phyloP scores from a whole-genome alignment of 2,329 filamentous ascomycete species.

The Colletotrichum sp. region DNA sequence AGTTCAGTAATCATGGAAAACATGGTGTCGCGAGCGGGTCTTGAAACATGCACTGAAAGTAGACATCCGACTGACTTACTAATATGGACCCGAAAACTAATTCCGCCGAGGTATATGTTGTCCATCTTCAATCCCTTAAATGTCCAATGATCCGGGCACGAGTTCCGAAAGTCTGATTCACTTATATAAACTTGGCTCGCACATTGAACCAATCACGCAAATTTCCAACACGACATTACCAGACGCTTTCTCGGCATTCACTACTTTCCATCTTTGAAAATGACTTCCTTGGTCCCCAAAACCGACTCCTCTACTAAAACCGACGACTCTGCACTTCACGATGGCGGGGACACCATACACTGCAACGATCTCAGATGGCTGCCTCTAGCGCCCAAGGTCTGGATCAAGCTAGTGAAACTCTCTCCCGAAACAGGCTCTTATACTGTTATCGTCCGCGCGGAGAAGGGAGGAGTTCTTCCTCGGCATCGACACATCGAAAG shows the following conservation, averaged over 20 bases:
- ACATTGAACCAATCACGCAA: not conserved
- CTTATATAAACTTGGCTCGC: not conserved
- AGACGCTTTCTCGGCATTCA: not conserved
- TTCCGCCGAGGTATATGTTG: not conserved
- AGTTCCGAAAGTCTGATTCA: not conserved
- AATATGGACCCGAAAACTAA: not conserved
- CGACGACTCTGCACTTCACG: not conserved
- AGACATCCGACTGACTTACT: not conserved
- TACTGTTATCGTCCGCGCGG: not conserved
- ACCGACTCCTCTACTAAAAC: not conserved
- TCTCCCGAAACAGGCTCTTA: not conserved
- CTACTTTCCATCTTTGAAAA: not conserved
- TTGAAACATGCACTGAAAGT: not conserved
- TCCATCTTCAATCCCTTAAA: not conserved
- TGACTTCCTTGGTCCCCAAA: not conserved
- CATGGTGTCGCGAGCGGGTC: not conserved
- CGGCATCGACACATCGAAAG: not conserved
- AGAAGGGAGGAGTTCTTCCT: not conserved
- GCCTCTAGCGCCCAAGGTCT: not conserved
- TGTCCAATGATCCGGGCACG: not conserved
- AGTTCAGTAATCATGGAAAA: not conserved
- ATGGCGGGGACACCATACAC: not conserved
- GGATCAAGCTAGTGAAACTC: not conserved
- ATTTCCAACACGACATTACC: not conserved
- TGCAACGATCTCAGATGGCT: not conserved